Conservation (phyloP, 768 basidiomycete genomes). For the Auricularia sp. region DNA sequence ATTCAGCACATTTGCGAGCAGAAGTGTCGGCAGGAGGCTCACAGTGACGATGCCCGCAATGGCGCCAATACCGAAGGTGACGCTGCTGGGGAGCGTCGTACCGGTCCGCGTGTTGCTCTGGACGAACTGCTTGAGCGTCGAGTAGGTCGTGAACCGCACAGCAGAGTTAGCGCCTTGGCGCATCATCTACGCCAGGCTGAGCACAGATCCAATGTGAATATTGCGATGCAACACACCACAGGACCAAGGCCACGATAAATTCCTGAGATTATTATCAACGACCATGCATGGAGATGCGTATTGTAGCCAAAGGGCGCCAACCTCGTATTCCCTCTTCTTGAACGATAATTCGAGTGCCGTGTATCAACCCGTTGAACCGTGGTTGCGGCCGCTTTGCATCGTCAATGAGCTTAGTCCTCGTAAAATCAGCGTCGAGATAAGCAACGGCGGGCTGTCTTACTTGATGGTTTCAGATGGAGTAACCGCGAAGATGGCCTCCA, state of each 20-base stretch:
- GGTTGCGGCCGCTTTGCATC: constrained; percentile 82
- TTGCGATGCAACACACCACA: constrained; percentile 48
- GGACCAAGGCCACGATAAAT: constrained; percentile 90
- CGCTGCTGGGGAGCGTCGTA: constrained; percentile 70
- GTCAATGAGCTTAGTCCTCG: constrained; percentile 92
- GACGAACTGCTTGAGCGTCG: constrained; percentile 87
- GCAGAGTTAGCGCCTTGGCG: constrained; percentile 98
- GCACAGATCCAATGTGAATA: neutral
- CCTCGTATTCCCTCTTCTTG: constrained; percentile 71
- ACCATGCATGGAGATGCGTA: constrained; percentile 11
- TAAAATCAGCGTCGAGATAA: neutral
- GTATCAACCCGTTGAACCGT: constrained; percentile 75
- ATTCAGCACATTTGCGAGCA: no score
- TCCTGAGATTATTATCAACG: constrained; percentile 16
- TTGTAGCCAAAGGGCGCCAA: neutral
- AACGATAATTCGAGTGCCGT: constrained; percentile 75
- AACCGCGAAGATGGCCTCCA: constrained; percentile 87
- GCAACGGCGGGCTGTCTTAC: constrained; percentile 33
- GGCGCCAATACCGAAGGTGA: constrained; percentile 92
- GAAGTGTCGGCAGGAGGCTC: no score
- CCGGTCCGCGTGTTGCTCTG: constrained; percentile 78
- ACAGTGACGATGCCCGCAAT: constrained; percentile 93
- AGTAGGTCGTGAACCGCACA: constrained; percentile 90
- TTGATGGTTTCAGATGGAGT: constrained; percentile 99
- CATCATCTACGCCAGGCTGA: constrained; percentile 57